Conservation (phyloP, 768 basidiomycete genomes). For the Chiua virens region DNA sequence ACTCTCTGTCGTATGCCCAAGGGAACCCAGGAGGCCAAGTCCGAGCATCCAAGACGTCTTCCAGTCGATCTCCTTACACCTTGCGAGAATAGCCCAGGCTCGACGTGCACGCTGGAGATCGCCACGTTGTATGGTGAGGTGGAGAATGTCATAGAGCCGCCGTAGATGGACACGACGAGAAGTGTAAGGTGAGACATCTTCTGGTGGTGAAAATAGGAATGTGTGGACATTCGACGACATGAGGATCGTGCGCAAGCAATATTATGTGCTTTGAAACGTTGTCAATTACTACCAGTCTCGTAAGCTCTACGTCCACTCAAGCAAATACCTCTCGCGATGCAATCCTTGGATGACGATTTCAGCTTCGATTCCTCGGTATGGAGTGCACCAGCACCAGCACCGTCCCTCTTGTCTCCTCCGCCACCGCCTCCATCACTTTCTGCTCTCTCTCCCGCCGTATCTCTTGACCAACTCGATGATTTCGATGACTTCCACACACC, state of each 20-base stretch:
- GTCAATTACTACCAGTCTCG: too few relatives aligned
- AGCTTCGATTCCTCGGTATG: constrained; percentile 74
- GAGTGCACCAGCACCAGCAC: constrained; percentile 47
- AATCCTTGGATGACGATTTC: constrained; percentile 68
- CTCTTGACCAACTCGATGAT: constrained; percentile 48
- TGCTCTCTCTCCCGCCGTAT: constrained; percentile 26
- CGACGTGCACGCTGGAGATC: constrained; percentile 63
- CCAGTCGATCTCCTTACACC: constrained; percentile 81
- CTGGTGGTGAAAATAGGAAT: constrained; percentile 66
- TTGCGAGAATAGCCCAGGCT: constrained; percentile 72
- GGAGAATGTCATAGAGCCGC: constrained; percentile 71
- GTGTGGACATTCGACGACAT: constrained; percentile 34
- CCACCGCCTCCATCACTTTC: constrained; percentile 17
- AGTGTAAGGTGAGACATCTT: constrained; percentile 47
- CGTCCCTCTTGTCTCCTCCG: constrained; percentile 29
- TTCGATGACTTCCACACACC: constrained; percentile 53
- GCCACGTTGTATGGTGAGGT: constrained; percentile 65
- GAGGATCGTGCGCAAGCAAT: not conserved
- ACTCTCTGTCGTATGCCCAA: constrained; percentile 27
- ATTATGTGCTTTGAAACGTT: not conserved
- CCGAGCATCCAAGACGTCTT: constrained; percentile 67
- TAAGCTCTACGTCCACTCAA: constrained; percentile 9
- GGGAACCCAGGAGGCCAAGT: constrained; percentile 50
- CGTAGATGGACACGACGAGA: constrained; percentile 71
- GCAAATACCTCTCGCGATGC: constrained; percentile 9